Conservation (phyloP, 1,284 basidiomycete species). For the Filobasidium uniguttulatum region DNA sequence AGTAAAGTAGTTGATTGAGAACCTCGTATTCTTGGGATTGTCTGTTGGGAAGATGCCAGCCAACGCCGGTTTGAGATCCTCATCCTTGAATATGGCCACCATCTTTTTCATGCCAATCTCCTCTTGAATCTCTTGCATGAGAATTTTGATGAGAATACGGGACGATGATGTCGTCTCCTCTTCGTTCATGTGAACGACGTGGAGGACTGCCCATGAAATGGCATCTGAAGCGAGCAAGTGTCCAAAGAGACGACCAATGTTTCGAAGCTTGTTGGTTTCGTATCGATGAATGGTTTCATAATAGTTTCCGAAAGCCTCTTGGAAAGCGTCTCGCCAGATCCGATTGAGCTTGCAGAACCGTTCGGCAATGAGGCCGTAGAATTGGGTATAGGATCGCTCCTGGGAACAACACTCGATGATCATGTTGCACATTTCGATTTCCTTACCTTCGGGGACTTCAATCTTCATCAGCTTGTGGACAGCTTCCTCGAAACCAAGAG, state of each 20-base stretch:
- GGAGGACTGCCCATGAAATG: slow-evolving; percentile 76
- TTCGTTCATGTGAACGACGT: slow-evolving; percentile 83
- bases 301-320: slow-evolving; percentile 76
- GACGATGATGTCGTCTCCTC: slow-evolving; percentile 92
- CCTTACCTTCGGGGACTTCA: slow-evolving; percentile 77
- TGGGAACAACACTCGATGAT: slow-evolving; percentile 99
- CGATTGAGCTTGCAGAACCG: slow-evolving; percentile 92
- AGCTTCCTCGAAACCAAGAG: slow-evolving; percentile 78
- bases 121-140: slow-evolving; percentile 90
- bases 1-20: slow-evolving; percentile 97
- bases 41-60: slow-evolving; percentile 86
- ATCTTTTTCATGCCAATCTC: slow-evolving; percentile 74
- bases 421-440: slow-evolving; percentile 98
- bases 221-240: slow-evolving; percentile 73
- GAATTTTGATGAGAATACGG: slow-evolving; percentile 94
- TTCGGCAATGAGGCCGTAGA: slow-evolving; percentile 92
- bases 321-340: slow-evolving; percentile 79
- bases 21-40: slow-evolving; percentile 90
- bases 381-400: slow-evolving; percentile 89
- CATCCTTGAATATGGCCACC: slow-evolving; percentile 72
- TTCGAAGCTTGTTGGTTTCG: slow-evolving; percentile 93
- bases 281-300: slow-evolving; percentile 96
- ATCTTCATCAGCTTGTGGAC: slow-evolving; percentile 95
- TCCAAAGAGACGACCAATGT: slow-evolving; percentile 93
- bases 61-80: slow-evolving; percentile 61